Evolutionary conservation across 2,329 filamentous ascomycete species (phyloP).

Genomic region (Scopulariopsis brevicaulis): DNA sequence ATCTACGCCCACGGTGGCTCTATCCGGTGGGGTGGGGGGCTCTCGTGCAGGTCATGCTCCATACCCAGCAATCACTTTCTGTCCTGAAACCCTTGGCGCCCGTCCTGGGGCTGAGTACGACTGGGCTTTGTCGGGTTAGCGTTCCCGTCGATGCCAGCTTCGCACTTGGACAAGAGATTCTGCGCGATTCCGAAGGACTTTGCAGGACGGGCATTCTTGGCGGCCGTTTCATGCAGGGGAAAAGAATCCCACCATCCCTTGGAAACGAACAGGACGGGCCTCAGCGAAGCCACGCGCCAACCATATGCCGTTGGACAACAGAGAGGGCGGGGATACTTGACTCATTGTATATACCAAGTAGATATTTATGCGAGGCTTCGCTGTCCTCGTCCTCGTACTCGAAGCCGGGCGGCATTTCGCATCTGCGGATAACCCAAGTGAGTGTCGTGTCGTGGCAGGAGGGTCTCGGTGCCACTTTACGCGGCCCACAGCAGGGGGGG

Average conservation of each 20-base stretch:
- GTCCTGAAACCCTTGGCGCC: background rate
- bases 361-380: background rate
- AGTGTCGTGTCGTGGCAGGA: too few relatives aligned
- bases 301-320: background rate
- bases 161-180: background rate
- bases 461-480: too few relatives aligned
- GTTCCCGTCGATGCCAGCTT: background rate
- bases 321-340: background rate
- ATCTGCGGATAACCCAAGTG: too few relatives aligned
- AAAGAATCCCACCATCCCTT: background rate
- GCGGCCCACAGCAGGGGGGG: too few relatives aligned
- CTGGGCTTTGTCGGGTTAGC: background rate
- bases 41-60: background rate
- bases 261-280: background rate
- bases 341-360: background rate
- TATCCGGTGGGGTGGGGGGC: background rate
- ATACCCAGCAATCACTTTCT: background rate
- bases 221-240: background rate
- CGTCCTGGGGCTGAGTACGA: background rate
- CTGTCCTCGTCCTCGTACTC: background rate
- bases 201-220: background rate
- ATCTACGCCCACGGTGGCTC: background rate
- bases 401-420: too few relatives aligned
- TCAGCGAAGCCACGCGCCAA: background rate
- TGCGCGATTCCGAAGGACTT: background rate